These are phyloP conservation scores for Dictyophora rubrovolvata DNA, from an alignment of 768 basidiomycete species.

Conservation along the genomic window DNA sequence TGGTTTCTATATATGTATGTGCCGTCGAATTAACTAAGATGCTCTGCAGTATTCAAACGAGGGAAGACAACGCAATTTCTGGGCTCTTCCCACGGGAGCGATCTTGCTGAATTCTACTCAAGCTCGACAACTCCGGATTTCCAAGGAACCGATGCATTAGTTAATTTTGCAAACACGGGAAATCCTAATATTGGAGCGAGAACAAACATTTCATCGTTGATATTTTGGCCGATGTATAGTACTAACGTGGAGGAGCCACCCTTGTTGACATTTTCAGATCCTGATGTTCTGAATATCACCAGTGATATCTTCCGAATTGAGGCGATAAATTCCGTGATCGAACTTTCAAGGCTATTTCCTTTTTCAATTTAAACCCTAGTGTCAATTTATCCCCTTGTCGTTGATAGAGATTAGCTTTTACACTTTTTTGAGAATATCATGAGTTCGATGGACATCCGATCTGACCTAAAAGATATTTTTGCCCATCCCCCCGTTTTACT, in stretches of 20 bases:
- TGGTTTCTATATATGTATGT: background rate
- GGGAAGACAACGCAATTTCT: conserved; percentile 32
- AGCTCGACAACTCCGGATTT: conserved; percentile 18
- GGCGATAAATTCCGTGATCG: conserved; percentile 19
- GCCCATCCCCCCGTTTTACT: too few relatives aligned
- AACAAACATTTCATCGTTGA: conserved; percentile 14
- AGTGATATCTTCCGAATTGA: conserved; percentile 34
- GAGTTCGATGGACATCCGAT: too few relatives aligned
- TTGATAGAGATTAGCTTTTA: background rate
- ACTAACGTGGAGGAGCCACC: conserved; percentile 18
- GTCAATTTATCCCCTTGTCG: too few relatives aligned
- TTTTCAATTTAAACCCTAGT: background rate
- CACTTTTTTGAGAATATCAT: too few relatives aligned
- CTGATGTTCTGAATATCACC: conserved; percentile 24
- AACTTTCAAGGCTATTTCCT: background rate
- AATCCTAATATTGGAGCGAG: conserved; percentile 30
- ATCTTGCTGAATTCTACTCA: conserved; percentile 32
- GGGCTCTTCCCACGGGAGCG: conserved; percentile 36
- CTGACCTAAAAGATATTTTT: too few relatives aligned
- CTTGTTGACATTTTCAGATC: conserved; percentile 31
- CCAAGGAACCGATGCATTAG: conserved; percentile 35
- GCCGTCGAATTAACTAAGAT: background rate
- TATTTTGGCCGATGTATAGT: conserved; percentile 37
- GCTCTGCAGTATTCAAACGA: background rate
- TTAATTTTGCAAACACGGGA: conserved; percentile 33